These are phyloP conservation scores for Exophiala aquamarina DNA, from an alignment of 2,329 filamentous ascomycete species.

Conservation along the genomic window DNA sequence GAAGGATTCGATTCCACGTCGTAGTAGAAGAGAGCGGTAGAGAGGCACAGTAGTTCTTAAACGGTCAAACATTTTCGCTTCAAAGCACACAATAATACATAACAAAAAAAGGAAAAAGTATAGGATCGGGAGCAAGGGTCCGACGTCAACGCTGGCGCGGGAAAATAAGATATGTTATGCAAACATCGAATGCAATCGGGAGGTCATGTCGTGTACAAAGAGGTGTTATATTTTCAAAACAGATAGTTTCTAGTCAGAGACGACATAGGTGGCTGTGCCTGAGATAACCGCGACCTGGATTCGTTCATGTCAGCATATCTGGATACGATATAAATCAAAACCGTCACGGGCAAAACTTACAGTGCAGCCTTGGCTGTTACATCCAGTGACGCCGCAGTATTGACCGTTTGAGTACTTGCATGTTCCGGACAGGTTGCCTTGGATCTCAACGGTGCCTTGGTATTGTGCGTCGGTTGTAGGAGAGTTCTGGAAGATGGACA, in stretches of 20 bases:
- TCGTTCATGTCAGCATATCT: slow-evolving; percentile 14
- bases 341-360: slow-evolving; percentile 63
- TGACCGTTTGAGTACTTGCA: slow-evolving; percentile 68
- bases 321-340: not conserved
- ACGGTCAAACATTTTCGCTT: too few species aligned
- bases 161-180: slow-evolving; percentile 16
- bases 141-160: slow-evolving; percentile 23
- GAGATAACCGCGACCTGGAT: slow-evolving; percentile 49
- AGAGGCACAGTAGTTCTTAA: too few species aligned
- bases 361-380: slow-evolving; percentile 69
- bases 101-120: slow-evolving; percentile 15
- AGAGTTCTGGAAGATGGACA: slow-evolving; percentile 81
- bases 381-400: slow-evolving; percentile 56
- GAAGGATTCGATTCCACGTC: too few species aligned
- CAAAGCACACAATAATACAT: not conserved
- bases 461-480: slow-evolving; percentile 71
- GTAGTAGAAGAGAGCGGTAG: too few species aligned
- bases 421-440: slow-evolving; percentile 60
- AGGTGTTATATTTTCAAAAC: slow-evolving; percentile 1
- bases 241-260: slow-evolving; percentile 31
- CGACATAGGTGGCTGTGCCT: slow-evolving; percentile 52
- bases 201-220: slow-evolving; percentile 22
- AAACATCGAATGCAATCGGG: slow-evolving; percentile 19
- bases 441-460: slow-evolving; percentile 76
- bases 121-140: slow-evolving; percentile 12